Base-by-base conservation (phyloP, 2,329 filamentous ascomycete genomes). In the Cryoendolithus antarcticus region DNA sequence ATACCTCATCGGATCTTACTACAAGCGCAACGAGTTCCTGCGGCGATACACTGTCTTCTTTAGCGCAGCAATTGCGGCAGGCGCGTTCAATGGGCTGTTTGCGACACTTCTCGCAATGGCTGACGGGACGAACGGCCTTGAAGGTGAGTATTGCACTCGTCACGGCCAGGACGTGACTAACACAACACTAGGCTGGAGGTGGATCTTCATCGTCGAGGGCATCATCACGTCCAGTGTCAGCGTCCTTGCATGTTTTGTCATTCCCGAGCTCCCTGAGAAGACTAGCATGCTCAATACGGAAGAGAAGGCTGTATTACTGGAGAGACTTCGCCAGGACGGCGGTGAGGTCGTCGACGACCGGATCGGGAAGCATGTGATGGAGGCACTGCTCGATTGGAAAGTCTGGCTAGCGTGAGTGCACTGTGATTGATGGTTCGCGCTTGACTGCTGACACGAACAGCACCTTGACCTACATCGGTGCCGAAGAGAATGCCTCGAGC, bases 381-480 rank as follows among this genome's bases (percentile, higher is more conserved):
- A 27, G 24, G 61, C 60, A 4, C 42, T 64, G 29, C 46, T 43
- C 19, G 62, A 65, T 46, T 64, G 62, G 61, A 63, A 64, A 44
- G 62, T 64, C 24, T 65, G 62, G 55, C 56, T 62, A 21, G 59
- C 61, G 46, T 34, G 4, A 40, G 35, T 30, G 33, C 38, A 4
- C 11, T 40, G 9, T 40, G 24, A 27, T 59, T 66, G 41, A 69
- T 69, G 24, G 24, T 27, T 19, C 53, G 70, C 32, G 59, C 71
- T 1, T 74, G 24, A 27, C 24, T 27, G 24, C 24, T 45, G 32
- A 39, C 40, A 32, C 12, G 4, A 11, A n/a, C 24, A 38, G 72
- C 48, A 72, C 71, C n/a, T 74, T 75, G 53, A 69, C 64, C 45
- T 75, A 70, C 7, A 76, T 76, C 50, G 56, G 75, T 13, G 51